Evolutionary conservation across 2,329 filamentous ascomycete species (phyloP), one percentile per base, ranked within the genome.

Genomic region (Neofusicoccum parvum): DNA sequence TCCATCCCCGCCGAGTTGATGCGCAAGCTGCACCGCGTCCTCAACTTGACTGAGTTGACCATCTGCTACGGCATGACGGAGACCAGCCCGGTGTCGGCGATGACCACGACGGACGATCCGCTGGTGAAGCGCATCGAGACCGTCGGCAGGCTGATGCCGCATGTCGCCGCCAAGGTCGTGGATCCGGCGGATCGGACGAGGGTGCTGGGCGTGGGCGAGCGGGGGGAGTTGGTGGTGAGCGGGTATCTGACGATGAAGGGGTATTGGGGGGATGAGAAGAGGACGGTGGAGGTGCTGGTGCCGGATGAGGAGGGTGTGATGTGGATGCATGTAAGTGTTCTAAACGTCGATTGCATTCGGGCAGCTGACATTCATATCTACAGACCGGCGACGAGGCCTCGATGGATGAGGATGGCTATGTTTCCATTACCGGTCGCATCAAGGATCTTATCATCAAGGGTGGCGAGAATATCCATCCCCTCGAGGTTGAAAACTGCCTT

Each of bases 21-120:
- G 92, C 83, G 85, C 17, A 87, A 86, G 67, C 80, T 98, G 6
- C 90, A 94, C 75, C 83, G 84, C 27, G 84, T 81, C 1, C 82
- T 98, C 9, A 95, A 95, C 56, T 81, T 98, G 17, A 86, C 85
- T 0, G 91, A 96, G 65, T 80, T 98, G 23, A 94, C 94, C 0
- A 97, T 97, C 69, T 97, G 94, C 82, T 98, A 97, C 77, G 94
- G 94, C 67, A 96, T 96, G 93, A 97, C 94, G 1, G 94, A 97
- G 79, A 97, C 94, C 1, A 86, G 84, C 56, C 90, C 90, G 46
- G 90, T 92, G 3, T 78, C 74, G 53, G 87, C 86, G 69, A 97
- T 97, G 93, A 97, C 94, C 0, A 83, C 87, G 0, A 94, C 92
- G 0, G 79, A 86, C 17, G 93, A 97, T 73, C 88, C 92, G 0